Conservation (phyloP, 2,329 filamentous ascomycete genomes). For the Pseudonectria buxi region DNA sequence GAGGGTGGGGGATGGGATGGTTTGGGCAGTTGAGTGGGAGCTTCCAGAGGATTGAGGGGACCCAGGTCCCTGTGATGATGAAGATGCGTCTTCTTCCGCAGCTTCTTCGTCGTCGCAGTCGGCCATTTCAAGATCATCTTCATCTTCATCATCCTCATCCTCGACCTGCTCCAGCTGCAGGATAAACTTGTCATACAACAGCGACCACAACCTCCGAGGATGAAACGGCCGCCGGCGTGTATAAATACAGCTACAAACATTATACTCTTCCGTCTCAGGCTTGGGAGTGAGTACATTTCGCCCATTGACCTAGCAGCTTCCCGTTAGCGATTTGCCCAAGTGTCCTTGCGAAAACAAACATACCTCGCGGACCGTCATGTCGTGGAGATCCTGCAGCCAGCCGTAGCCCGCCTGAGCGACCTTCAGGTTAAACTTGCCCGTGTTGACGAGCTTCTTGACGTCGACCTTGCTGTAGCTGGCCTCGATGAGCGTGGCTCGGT, state of each 20-base stretch:
- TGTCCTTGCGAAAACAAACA: too few species aligned
- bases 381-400: constrained; percentile 64
- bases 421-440: constrained; percentile 57
- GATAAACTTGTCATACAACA: constrained; percentile 44
- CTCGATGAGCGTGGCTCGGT: constrained; percentile 57
- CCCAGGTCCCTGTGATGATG: constrained; percentile 11
- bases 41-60: constrained; percentile 18
- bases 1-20: constrained; percentile 14
- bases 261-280: constrained; percentile 68
- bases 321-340: neutral
- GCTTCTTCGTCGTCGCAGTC: constrained; percentile 9
- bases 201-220: constrained; percentile 37
- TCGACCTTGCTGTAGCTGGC: constrained; percentile 53
- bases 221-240: constrained; percentile 50
- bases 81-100: constrained; percentile 2
- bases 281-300: constrained; percentile 53
- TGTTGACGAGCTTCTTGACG: constrained; percentile 58
- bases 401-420: constrained; percentile 59
- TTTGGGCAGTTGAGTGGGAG: constrained; percentile 17
- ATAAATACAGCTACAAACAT: constrained; percentile 66
- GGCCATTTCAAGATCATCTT: constrained; percentile 18
- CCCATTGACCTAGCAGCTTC: constrained; percentile 31
- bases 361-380: constrained; percentile 57
- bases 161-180: constrained; percentile 39
- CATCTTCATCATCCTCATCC: constrained; percentile 27